Percentiles rank a stretch among this genome's conserved stretches.
These are phyloP conservation scores for Capsicum chinense DNA, from an alignment of 257 asterid species.

Conservation along the genomic window DNA sequence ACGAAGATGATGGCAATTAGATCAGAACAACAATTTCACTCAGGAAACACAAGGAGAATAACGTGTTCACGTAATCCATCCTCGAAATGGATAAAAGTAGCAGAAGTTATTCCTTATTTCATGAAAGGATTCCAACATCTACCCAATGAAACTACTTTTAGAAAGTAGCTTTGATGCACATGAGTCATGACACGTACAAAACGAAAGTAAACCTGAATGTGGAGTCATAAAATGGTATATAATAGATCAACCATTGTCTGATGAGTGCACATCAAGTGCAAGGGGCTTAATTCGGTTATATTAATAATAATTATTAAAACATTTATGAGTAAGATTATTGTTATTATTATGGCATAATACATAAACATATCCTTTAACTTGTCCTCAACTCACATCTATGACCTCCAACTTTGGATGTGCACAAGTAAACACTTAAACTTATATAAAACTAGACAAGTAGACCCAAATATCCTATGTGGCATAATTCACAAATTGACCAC, in stretches of 20 bases:
- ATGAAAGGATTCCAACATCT: neutral
- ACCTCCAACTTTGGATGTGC: too few species aligned
- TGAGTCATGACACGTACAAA: neutral
- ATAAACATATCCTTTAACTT: too few species aligned
- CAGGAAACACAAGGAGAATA: too few species aligned
- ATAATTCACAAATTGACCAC: too few species aligned
- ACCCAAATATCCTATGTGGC: too few species aligned
- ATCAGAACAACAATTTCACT: too few species aligned
- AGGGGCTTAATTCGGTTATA: neutral
- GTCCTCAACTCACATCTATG: too few species aligned
- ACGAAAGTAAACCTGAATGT: neutral
- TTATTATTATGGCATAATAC: too few species aligned
- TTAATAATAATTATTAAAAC: neutral
- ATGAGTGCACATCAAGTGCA: neutral
- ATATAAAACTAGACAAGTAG: too few species aligned
- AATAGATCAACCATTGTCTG: neutral
- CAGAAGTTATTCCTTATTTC: neutral
- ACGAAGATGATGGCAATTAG: slow-evolving; percentile 3
- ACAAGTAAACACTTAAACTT: too few species aligned
- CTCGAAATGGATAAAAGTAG: neutral
- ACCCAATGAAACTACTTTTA: neutral
- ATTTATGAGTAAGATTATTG: neutral
- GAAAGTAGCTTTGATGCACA: neutral
- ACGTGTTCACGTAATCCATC: slow-evolving; percentile 23
- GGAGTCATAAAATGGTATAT: slow-evolving; percentile 13